These are phyloP conservation scores for Datisca glomerata DNA, from an alignment of 306 rosid species.

Conservation along the genomic window DNA sequence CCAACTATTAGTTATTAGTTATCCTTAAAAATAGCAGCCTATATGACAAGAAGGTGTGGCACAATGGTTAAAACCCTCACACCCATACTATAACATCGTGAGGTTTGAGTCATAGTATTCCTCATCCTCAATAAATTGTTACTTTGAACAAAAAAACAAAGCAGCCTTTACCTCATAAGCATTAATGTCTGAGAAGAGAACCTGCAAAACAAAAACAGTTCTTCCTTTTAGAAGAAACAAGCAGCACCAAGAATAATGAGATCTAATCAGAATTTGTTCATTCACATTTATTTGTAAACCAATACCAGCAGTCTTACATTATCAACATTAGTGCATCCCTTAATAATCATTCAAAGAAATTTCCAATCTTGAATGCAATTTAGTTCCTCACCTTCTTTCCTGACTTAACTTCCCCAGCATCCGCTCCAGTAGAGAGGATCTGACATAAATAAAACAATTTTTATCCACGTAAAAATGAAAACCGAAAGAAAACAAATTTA, in stretches of 20 bases:
- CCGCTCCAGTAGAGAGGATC: constrained; percentile 73
- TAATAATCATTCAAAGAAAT: not conserved
- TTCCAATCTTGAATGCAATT: not conserved
- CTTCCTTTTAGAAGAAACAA: constrained; percentile 1
- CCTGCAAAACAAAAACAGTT: constrained; percentile 40
- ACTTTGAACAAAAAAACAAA: not conserved
- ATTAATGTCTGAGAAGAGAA: constrained; percentile 72
- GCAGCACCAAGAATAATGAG: not conserved
- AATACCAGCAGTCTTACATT: not conserved
- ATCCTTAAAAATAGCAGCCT: no score
- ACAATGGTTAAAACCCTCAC: no score
- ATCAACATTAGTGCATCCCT: not conserved
- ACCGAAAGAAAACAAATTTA: not conserved
- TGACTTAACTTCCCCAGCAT: constrained; percentile 54
- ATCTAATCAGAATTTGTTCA: not conserved
- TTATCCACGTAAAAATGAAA: not conserved
- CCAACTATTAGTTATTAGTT: no score
- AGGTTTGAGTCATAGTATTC: not conserved
- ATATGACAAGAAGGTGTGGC: no score
- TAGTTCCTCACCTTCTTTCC: constrained; percentile 56
- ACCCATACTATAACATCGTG: not conserved
- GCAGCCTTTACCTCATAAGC: constrained; percentile 74
- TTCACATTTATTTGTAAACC: not conserved
- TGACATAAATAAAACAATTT: constrained; percentile 19
- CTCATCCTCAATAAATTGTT: no score